Evolutionary conservation across 257 asterid genomes (phyloP).

Genomic region (Asclepias syriaca): DNA sequence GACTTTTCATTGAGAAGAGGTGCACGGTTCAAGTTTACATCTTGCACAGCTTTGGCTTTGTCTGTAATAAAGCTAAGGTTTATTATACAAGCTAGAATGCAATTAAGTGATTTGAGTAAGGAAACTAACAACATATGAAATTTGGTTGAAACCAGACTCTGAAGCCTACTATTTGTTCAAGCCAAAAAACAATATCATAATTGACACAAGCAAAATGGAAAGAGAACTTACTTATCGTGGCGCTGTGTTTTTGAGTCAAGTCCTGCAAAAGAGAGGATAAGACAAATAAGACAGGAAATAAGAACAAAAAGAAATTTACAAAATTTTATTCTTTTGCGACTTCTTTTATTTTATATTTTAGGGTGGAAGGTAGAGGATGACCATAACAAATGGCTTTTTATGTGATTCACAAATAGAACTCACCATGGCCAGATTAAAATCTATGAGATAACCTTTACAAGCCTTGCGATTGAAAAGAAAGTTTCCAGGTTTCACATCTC

Average conservation of each 20-base stretch:
- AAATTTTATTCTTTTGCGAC: background rate
- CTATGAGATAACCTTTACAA: slow-evolving; percentile 83
- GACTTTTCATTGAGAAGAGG: slow-evolving; percentile 30
- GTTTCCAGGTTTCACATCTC: slow-evolving; percentile 98
- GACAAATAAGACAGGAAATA: background rate
- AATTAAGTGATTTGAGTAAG: background rate
- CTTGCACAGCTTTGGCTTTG: slow-evolving; percentile 34
- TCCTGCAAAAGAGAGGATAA: slow-evolving; percentile 47
- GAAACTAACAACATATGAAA: background rate
- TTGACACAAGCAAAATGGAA: slow-evolving; percentile 9
- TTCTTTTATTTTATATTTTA: background rate
- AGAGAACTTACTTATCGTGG: slow-evolving; percentile 45
- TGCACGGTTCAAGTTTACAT: slow-evolving; percentile 26
- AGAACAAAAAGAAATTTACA: slow-evolving; percentile 1
- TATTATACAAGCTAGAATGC: background rate
- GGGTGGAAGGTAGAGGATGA: background rate
- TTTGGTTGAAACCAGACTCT: background rate
- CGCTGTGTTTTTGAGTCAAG: slow-evolving; percentile 47
- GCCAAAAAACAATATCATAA: slow-evolving; percentile 9
- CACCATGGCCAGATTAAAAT: slow-evolving; percentile 95
- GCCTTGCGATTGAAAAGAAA: slow-evolving; percentile 77
- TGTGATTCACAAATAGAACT: slow-evolving; percentile 29
- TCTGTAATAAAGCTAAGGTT: slow-evolving; percentile 30
- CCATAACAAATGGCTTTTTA: background rate
- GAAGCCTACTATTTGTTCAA: background rate